Conservation (phyloP, 2,329 filamentous ascomycete genomes). For the Colletotrichum chrysophilum region DNA sequence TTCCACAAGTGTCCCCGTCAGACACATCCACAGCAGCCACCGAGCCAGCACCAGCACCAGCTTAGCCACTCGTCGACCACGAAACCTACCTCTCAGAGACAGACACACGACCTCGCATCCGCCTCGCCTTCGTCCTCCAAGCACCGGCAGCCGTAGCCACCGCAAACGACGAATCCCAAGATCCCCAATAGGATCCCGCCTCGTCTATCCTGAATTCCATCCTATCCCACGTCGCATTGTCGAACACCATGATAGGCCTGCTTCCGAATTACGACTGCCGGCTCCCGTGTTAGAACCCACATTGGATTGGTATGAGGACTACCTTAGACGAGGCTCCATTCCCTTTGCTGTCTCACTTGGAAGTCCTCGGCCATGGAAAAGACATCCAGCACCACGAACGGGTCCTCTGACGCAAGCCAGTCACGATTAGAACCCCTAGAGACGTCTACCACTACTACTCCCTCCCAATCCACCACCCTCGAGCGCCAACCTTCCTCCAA, state of each 20-base stretch:
- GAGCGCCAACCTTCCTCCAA: constrained; percentile 35
- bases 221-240: constrained; percentile 19
- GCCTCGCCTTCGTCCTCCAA: neutral
- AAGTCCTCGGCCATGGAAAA: constrained; percentile 40
- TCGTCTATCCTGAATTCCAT: constrained; percentile 3
- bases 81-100: neutral
- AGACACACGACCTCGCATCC: constrained; percentile 16
- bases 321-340: constrained; percentile 17
- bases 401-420: constrained; percentile 27
- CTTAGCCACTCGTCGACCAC: constrained; percentile 6
- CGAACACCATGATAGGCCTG: constrained; percentile 22
- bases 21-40: constrained; percentile 12
- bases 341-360: constrained; percentile 25
- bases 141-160: neutral
- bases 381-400: constrained; percentile 34
- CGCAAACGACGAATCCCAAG: neutral
- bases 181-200: neutral
- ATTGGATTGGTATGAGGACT: constrained; percentile 21
- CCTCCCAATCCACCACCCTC: constrained; percentile 29
- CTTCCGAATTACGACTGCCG: constrained; percentile 17
- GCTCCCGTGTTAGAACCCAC: constrained; percentile 22
- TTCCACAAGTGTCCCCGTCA: constrained; percentile 10
- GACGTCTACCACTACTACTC: constrained; percentile 25
- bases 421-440: constrained; percentile 15
- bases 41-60: constrained; percentile 7